phyloP scores from a whole-genome alignment of 1,284 basidiomycete species.

The Flammula alnicola region DNA sequence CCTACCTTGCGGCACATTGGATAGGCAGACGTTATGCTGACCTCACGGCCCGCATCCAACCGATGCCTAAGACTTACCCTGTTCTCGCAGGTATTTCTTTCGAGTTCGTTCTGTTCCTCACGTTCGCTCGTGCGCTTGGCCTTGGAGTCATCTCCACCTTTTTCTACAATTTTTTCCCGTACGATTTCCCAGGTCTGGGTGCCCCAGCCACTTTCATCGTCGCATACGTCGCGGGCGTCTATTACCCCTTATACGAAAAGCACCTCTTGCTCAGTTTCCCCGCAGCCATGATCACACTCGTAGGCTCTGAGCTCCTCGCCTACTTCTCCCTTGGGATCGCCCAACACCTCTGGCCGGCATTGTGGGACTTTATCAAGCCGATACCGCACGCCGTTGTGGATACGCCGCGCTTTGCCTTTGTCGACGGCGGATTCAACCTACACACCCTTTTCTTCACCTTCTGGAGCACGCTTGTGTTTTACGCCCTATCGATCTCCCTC shows the following conservation, averaged over 20 bases:
- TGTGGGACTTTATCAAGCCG: slow-evolving; percentile 1
- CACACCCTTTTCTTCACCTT: slow-evolving; percentile 15
- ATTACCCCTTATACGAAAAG: slow-evolving; percentile 11
- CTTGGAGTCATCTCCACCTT: slow-evolving; percentile 2
- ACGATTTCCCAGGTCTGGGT: slow-evolving; percentile 14
- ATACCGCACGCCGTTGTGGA: not conserved
- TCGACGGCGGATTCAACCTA: slow-evolving; percentile 5
- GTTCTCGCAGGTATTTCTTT: not conserved
- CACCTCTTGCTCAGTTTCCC: slow-evolving; percentile 6
- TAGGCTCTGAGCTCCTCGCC: slow-evolving; percentile 1
- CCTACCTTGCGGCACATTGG: slow-evolving; percentile 3
- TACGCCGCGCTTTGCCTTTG: not conserved
- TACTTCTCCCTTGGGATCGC: slow-evolving; percentile 14
- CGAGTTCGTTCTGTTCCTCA: slow-evolving; percentile 1
- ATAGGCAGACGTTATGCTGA: not conserved
- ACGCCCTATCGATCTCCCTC: slow-evolving; percentile 4
- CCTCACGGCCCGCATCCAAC: not conserved
- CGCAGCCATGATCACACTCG: not conserved
- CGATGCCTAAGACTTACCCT: slow-evolving; percentile 4
- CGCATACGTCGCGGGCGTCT: slow-evolving; percentile 13
- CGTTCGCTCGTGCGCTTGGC: slow-evolving; percentile 7
- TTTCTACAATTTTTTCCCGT: slow-evolving; percentile 1
- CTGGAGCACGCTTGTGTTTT: slow-evolving; percentile 13
- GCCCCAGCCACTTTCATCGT: slow-evolving; percentile 12
- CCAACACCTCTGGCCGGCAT: slow-evolving; percentile 4